phyloP scores from a whole-genome alignment of 1,139 yeast species.

The Debaryomyces coudertii region DNA sequence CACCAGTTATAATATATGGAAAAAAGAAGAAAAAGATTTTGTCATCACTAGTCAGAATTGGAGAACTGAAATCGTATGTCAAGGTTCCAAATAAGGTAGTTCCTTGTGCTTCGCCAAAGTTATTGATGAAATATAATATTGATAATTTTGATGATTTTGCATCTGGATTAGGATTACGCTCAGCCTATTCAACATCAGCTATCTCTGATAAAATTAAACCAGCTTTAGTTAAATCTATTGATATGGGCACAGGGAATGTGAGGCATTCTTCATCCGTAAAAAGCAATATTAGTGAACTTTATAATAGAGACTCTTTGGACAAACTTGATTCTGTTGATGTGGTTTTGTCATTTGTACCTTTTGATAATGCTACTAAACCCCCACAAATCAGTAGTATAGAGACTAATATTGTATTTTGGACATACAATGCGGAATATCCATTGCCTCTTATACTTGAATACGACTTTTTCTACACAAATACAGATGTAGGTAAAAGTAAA shows the following conservation, averaged over 20 bases:
- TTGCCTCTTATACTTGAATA: constrained; percentile 44
- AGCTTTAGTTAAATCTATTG: constrained; percentile 9
- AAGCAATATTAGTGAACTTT: constrained; percentile 34
- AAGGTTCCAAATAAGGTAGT: constrained; percentile 38
- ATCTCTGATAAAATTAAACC: constrained; percentile 5
- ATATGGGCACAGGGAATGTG: background rate
- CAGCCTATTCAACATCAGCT: constrained; percentile 6
- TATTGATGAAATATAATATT: constrained; percentile 42
- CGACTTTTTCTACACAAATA: constrained; percentile 45
- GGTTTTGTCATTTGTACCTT: constrained; percentile 25
- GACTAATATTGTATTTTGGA: constrained; percentile 45
- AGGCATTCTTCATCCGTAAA: constrained; percentile 6
- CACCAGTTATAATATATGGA: constrained; percentile 31
- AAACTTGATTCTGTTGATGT: constrained; percentile 28
- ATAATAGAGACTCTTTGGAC: constrained; percentile 33
- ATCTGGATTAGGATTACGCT: constrained; percentile 3
- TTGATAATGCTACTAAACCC: constrained; percentile 28
- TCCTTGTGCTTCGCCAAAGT: constrained; percentile 44
- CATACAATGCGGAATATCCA: constrained; percentile 47
- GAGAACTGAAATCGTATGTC: constrained; percentile 38
- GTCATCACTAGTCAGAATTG: constrained; percentile 38
- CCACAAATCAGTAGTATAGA: constrained; percentile 40
- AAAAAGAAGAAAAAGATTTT: constrained; percentile 45
- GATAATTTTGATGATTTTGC: constrained; percentile 18
- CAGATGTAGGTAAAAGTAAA: constrained; percentile 20